Base-by-base conservation (phyloP, 805 yeast genomes). In the Scheffersomyces amazonensis region DNA sequence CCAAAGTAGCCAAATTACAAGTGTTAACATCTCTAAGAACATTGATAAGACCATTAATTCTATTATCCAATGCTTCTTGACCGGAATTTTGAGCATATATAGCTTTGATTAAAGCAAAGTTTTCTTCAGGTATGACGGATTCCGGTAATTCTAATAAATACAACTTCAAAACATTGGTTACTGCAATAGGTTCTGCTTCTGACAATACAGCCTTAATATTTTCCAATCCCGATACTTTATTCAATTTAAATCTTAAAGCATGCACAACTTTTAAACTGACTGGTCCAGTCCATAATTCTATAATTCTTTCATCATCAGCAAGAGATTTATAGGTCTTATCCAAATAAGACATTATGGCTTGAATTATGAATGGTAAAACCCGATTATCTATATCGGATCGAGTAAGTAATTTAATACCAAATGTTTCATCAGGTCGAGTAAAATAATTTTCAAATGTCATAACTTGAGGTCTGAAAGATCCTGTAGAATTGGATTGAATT, bases 91-190 rank as follows among this genome's bases (percentile, higher is more conserved):
- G 65, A 32, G 46, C 46, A 56, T 87, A 88, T 35, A 88, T 68
- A 2, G 85, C 75, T 56, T 78, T 80, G 48, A 87, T 69, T 28
- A 83, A 64, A 47, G 85, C 93, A 53, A 81, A 83, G 42, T 76
- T 66, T 33, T 75, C 76, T 40, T 73, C 66, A 1, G 91, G 80
- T 4, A 88, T 73, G 30, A 87, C 57, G 2, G 93, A 81, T 44
- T 81, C 87, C 0, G 96, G 96, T 32, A 87, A 69, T 55, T 88
- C 96, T 54, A 87, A 65, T 20, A 87, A 63, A 59, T 84, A 87
- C 24, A 87, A 69, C 54, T 85, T 83, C 47, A 87, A 69, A 3
- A 80, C 80, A 49, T 82, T 78, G 4, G 89, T 83, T 8, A 84
- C 75, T 0, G 78, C 72, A 34, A 79, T 73, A 1, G 88, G 83